Conservation (phyloP, 305 asterid genomes). For the Rubia occidens region DNA sequence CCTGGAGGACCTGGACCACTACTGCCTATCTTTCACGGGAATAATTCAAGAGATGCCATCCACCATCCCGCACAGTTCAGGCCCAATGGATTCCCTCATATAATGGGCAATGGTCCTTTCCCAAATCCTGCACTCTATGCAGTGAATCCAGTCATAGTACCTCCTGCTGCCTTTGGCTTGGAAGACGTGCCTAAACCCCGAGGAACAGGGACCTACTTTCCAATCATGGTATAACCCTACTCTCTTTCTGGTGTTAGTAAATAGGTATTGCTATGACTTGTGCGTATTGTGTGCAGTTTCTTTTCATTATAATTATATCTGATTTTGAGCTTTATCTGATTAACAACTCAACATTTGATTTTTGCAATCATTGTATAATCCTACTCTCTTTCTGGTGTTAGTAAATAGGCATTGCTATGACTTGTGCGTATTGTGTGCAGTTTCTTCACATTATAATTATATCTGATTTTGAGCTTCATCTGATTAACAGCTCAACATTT, state of each 20-base stretch:
- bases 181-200: constrained; percentile 69
- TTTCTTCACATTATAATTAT: not conserved
- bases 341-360: no score
- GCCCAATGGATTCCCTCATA: constrained; percentile 38
- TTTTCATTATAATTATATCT: no score
- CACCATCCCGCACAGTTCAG: constrained; percentile 26
- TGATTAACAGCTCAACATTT: constrained; percentile 14
- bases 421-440: not conserved
- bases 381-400: no score
- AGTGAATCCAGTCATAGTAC: constrained; percentile 25
- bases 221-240: constrained; percentile 43
- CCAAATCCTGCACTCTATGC: constrained; percentile 20
- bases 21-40: constrained; percentile 14
- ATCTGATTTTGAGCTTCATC: constrained; percentile 12
- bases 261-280: not conserved
- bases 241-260: constrained; percentile 8
- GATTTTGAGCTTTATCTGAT: no score
- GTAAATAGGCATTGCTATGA: no score
- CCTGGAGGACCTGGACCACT: constrained; percentile 11
- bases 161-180: constrained; percentile 32
- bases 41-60: constrained; percentile 29
- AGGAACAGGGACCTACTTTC: constrained; percentile 79
- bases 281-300: no score
- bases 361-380: no score
- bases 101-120: constrained; percentile 28